Conservation (phyloP, 208 protist genomes). For the Porcisia hertigi region DNA sequence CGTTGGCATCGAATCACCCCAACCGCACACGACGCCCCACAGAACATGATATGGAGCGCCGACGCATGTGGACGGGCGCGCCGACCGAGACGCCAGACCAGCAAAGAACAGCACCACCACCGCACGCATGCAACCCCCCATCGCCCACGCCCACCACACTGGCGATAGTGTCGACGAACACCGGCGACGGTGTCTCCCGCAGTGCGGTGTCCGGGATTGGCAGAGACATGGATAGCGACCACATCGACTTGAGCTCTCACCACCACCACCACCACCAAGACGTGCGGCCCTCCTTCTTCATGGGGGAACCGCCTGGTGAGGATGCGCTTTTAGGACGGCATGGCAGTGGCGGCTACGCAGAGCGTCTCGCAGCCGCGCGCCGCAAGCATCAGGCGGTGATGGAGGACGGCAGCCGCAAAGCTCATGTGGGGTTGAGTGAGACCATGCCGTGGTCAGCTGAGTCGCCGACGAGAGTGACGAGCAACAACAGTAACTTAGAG, state of each 20-base stretch:
- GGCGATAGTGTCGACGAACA: too few relatives aligned
- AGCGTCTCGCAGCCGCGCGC: constrained; percentile 17
- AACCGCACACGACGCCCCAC: constrained; percentile 27
- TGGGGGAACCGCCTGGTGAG: background rate
- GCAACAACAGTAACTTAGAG: constrained; percentile 10
- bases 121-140: background rate
- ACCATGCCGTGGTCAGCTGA: constrained; percentile 14
- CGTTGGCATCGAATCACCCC: constrained; percentile 1
- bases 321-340: background rate
- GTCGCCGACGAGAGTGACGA: background rate
- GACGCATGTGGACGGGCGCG: constrained; percentile 12
- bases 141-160: background rate
- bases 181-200: background rate
- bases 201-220: background rate
- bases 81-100: background rate
- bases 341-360: constrained; percentile 15
- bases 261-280: constrained; percentile 17
- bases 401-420: background rate
- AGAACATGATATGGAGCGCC: constrained; percentile 17
- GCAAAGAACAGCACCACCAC: background rate
- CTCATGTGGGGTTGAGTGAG: background rate
- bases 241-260: background rate
- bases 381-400: background rate
- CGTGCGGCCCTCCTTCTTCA: constrained; percentile 22
- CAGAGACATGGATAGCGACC: background rate